Evolutionary conservation across 352 stramenopile species (phyloP).

Genomic region (Globisporangium acanthophoron): DNA sequence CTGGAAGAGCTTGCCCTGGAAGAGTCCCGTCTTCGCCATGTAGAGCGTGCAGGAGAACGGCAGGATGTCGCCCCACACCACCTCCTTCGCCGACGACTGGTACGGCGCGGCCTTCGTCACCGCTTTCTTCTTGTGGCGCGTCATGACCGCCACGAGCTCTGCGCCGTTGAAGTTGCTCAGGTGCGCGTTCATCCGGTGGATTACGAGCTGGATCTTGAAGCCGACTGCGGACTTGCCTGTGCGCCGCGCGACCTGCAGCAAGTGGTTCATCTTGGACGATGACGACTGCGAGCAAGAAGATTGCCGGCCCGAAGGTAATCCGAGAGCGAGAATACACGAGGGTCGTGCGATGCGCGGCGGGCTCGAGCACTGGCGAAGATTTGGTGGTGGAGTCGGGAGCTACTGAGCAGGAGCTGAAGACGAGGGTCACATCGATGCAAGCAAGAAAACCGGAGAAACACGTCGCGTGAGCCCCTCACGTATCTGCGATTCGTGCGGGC

Average conservation of each 20-base stretch:
- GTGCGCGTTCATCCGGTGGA: constrained; percentile 58
- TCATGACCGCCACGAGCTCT: constrained; percentile 57
- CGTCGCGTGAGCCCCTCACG: too few species aligned
- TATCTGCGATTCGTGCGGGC: too few species aligned
- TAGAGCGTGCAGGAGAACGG: constrained; percentile 73
- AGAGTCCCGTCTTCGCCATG: constrained; percentile 65
- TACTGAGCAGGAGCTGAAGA: too few species aligned
- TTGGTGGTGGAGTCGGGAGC: too few species aligned
- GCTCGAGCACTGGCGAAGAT: too few species aligned
- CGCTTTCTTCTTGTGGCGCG: constrained; percentile 66
- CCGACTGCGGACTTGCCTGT: constrained; percentile 50
- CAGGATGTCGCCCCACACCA: constrained; percentile 70
- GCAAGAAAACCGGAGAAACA: too few species aligned
- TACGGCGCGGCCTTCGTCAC: constrained; percentile 52
- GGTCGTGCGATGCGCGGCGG: too few species aligned
- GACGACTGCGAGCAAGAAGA: background rate
- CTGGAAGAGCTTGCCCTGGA: constrained; percentile 63
- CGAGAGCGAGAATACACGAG: too few species aligned
- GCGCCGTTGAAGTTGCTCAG: constrained; percentile 38
- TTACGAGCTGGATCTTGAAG: constrained; percentile 67
- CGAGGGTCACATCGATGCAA: too few species aligned
- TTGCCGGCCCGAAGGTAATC: too few species aligned
- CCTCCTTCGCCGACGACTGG: constrained; percentile 40
- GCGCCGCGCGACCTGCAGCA: constrained; percentile 57
- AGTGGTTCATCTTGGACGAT: constrained; percentile 41